Conservation (phyloP, 495 filamentous ascomycete genomes). For the Trichoderma asperelloides region DNA sequence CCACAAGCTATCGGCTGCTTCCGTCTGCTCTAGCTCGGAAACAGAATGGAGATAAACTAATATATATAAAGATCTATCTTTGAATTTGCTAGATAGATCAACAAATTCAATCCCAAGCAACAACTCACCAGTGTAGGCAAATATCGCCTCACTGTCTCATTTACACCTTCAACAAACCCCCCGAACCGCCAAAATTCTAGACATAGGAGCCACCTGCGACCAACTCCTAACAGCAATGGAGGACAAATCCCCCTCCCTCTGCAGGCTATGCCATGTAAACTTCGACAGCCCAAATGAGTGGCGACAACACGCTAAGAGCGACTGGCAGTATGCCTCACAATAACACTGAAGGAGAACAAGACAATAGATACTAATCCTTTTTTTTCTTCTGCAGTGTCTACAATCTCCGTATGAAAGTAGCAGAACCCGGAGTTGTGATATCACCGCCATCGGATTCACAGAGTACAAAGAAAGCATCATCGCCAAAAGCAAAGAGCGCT, state of each 20-base stretch:
- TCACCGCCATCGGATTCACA: neutral
- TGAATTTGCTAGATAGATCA: too few relatives aligned
- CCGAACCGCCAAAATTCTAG: neutral
- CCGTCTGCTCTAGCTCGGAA: too few relatives aligned
- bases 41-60: too few relatives aligned
- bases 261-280: neutral
- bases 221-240: neutral
- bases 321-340: neutral
- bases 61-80: too few relatives aligned
- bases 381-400: neutral
- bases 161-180: neutral
- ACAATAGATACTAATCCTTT: neutral
- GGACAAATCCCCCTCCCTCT: neutral
- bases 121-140: too few relatives aligned
- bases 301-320: conserved; percentile 5
- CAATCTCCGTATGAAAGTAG: neutral
- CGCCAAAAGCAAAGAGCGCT: neutral
- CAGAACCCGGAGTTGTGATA: neutral
- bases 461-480: too few relatives aligned
- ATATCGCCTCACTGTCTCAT: too few relatives aligned
- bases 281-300: neutral
- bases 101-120: too few relatives aligned
- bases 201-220: neutral
- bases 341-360: neutral
- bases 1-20: too few relatives aligned